Conservation (phyloP, 1,139 yeast species). For the Scheffersomyces lignicola region DNA sequence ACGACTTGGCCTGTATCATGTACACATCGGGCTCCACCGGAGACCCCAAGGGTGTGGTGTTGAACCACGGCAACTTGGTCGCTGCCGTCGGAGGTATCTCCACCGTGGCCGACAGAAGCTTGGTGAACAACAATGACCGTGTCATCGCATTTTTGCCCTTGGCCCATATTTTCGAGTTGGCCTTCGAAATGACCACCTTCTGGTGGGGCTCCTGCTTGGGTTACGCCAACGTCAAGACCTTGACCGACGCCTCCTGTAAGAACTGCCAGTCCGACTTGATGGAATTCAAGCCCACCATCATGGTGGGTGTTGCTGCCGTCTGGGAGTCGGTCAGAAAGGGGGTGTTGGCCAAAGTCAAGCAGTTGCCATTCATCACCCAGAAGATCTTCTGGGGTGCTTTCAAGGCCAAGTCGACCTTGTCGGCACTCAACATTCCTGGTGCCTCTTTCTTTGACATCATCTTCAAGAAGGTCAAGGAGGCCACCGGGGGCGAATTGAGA, state of each 20-base stretch:
- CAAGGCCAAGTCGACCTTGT: conserved; percentile 64
- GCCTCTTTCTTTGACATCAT: conserved; percentile 60
- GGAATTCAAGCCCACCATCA: conserved; percentile 85
- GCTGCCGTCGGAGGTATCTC: conserved; percentile 86
- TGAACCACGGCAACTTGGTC: conserved; percentile 73
- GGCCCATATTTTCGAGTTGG: conserved; percentile 94
- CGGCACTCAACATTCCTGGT: conserved; percentile 71
- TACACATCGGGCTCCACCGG: conserved; percentile 99
- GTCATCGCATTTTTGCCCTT: conserved; percentile 88
- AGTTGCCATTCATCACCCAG: conserved; percentile 67
- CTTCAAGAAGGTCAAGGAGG: conserved; percentile 87
- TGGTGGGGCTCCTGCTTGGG: conserved; percentile 93
- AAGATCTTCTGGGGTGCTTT: conserved; percentile 89
- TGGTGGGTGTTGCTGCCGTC: conserved; percentile 99
- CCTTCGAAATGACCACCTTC: conserved; percentile 73
- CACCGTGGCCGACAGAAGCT: conserved; percentile 55
- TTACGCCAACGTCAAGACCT: conserved; percentile 90
- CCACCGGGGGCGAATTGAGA: conserved; percentile 90
- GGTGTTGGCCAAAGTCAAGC: conserved; percentile 69
- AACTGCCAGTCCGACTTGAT: conserved; percentile 88
- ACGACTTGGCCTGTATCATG: conserved; percentile 90
- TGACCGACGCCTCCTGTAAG: conserved; percentile 76
- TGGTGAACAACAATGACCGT: conserved; percentile 59
- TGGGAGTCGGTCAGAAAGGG: conserved; percentile 98
- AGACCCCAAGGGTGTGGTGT: conserved; percentile 93